phyloP scores from a whole-genome alignment of 345 rosid genomes.

The Kernera saxatilis region DNA sequence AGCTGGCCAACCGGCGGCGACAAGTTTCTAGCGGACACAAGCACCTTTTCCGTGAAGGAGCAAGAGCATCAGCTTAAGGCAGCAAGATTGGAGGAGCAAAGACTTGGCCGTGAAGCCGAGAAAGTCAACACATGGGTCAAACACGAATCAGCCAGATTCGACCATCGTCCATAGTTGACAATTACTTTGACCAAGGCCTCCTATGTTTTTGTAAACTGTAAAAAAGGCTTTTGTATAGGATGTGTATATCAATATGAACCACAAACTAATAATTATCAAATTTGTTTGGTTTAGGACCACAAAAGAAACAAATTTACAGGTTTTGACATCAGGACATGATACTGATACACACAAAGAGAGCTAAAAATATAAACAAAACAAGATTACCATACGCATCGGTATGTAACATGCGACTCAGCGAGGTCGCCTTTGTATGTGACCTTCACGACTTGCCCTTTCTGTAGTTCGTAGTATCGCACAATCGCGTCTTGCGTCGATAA shows the following conservation, averaged over 20 bases:
- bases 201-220: not conserved
- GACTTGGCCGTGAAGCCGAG: conserved; percentile 29
- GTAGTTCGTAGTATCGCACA: conserved; percentile 57
- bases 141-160: conserved; percentile 29
- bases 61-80: conserved; percentile 23
- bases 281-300: not conserved
- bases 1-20: conserved; percentile 11
- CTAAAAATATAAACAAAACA: not conserved
- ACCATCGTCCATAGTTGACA: conserved; percentile 26
- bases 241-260: not conserved
- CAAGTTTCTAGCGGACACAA: conserved; percentile 17
- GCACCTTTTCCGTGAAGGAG: conserved; percentile 23
- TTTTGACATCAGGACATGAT: conserved; percentile 1
- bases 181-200: not conserved
- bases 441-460: conserved; percentile 70
- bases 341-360: not conserved
- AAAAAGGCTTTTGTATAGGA: not conserved
- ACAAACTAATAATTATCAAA: not conserved
- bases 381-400: conserved; percentile 47
- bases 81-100: conserved; percentile 16
- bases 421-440: conserved; percentile 44
- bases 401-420: conserved; percentile 40
- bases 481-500: conserved; percentile 48
- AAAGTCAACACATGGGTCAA: conserved; percentile 24
- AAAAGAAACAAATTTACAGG: not conserved